These are phyloP conservation scores for Sphenostylis stenocarpa DNA, from an alignment of 306 rosid species.

Conservation along the genomic window DNA sequence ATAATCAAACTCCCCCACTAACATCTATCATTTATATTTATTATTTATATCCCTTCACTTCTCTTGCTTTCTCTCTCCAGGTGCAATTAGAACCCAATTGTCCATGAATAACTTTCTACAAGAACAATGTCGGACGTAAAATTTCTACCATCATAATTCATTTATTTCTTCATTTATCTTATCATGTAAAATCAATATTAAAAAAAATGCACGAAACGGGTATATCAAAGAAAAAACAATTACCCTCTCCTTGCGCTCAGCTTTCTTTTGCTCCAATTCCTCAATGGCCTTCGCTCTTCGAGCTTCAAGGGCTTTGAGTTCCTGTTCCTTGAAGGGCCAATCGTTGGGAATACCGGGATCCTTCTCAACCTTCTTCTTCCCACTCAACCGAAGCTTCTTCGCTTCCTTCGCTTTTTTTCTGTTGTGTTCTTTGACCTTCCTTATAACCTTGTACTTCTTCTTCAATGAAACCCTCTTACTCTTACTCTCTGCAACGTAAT, in stretches of 20 bases:
- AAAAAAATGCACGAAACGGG: neutral
- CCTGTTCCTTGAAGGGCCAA: slow-evolving; percentile 98
- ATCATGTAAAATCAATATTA: neutral
- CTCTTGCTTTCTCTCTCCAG: neutral
- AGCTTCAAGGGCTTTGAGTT: slow-evolving; percentile 84
- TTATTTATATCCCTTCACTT: neutral
- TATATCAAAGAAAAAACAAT: neutral
- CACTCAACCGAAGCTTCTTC: slow-evolving; percentile 61
- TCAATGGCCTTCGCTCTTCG: slow-evolving; percentile 71
- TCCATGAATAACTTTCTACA: neutral
- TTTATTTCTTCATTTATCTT: neutral
- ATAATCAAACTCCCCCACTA: neutral
- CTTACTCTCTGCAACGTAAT: slow-evolving; percentile 74
- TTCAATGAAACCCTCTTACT: slow-evolving; percentile 84
- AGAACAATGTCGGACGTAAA: neutral
- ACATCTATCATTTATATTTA: neutral
- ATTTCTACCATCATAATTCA: neutral
- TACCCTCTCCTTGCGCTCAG: slow-evolving; percentile 95
- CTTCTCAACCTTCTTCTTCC: slow-evolving; percentile 78
- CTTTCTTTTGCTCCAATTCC: slow-evolving; percentile 85
- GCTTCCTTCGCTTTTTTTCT: slow-evolving; percentile 91
- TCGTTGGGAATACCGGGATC: slow-evolving; percentile 99
- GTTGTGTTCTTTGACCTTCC: slow-evolving; percentile 87
- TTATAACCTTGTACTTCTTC: slow-evolving; percentile 81
- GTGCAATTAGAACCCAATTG: neutral